Base-by-base conservation (phyloP, 768 basidiomycete genomes). In the Cystobasidium onofrii region DNA sequence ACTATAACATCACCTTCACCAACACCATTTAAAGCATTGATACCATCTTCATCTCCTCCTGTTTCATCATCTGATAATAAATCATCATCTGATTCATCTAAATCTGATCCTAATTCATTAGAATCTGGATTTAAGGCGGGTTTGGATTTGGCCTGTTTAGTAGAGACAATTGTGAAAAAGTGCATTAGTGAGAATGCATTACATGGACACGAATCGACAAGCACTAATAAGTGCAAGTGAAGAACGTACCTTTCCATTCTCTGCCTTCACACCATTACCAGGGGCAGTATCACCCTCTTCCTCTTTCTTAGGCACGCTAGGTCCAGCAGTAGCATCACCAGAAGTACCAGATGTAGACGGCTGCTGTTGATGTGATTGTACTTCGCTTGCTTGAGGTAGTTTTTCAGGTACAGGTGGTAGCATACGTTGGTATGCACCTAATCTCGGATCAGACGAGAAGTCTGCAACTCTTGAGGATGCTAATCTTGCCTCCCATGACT, bases 401-500 rank as follows among this genome's bases (percentile, higher is more conserved):
- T 50, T 64, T 36, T 55, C 39, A 18, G 29, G 33, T 10, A 74
- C 36, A 74, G 55, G 70, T 33, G 54, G 71, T 23, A 57, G 55
- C 71, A 75, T 61, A 4, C 43, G 34, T 34, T 60, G 69, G 39
- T 71, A 71, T 7, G 73, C 67, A 1, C 71, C 76, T 62, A 80
- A 66, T 34, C 76, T 46, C 7, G 73, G 34, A 64, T 78, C 78
- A n/a, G 41, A 33, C 1, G 71, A 90, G 80, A 96, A 98, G 77
- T 97, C 92, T 64, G 96, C 96, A 25, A 96, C 95, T 78, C 90
- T 88, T 1, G 92, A 94, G n/a, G 88, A 88, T 44, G 96, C 86
- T 62, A 99, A 88, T 81, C 96, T 96, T 79, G 85, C 85, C 81
- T 98, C 90, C 96, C 96, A 99, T 89, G 91, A 92, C 91, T 97